Evolutionary conservation across 169 alveolate species (phyloP), one percentile per base, ranked within the genome.

Genomic region (Eimeria acervulina): DNA sequence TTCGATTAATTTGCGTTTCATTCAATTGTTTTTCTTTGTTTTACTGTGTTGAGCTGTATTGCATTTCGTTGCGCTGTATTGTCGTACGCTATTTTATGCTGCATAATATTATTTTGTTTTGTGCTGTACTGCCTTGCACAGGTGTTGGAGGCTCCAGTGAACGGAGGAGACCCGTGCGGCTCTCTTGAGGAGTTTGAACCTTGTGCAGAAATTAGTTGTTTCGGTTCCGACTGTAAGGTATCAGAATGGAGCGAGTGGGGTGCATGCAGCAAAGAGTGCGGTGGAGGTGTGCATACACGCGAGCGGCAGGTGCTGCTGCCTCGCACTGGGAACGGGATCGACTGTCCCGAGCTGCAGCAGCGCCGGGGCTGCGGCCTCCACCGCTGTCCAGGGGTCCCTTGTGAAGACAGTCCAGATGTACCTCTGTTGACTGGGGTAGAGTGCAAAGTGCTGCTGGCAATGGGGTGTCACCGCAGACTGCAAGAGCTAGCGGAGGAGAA

Each of bases 201-300:
- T 13, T 97, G 97, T 55, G 94, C 91, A 28, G 94, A 78, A 55
- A 80, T 78, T 8, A 94, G 96, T 42, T 95, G 95, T 70, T 95
- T 42, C 74, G 97, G 88, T 26, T 72, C 66, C n/a, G 97, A 95
- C 85, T 97, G 98, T 76, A 85, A 93, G 23, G 98, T 97, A 33
- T 91, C 97, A 7, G 97, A 95, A 74, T 97, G 98, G 98, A 70
- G 96, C 47, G 92, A 52, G 36, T 97, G 98, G 98, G 87, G 93
- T 2, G 33, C 87, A 40, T 91, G 97, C 91, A 33, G 80, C 59
- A 72, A 72, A 31, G 51, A 76, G 31, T 95, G 97, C 91, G 98
- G 98, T 10, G 98, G 98, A 26, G 98, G 98, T 6, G 96, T 97
- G 5, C 97, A 97, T 40, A 76, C 92, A 42, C 93, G 98, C 10